Base-by-base conservation (phyloP, 345 rosid genomes). In the Acer negundo region DNA sequence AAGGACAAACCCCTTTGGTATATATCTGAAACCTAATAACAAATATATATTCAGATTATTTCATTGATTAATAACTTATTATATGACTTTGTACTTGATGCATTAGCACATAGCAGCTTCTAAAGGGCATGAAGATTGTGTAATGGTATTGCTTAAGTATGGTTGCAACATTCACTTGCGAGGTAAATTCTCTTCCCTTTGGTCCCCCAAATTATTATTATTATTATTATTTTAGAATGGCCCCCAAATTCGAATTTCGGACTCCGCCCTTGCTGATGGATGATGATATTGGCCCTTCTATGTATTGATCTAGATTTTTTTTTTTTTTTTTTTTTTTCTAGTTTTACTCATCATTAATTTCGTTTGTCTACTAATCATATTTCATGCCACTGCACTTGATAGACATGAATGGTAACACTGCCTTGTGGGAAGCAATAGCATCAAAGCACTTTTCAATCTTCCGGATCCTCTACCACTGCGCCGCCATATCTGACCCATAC, bases 1-100 rank as follows among this genome's bases (percentile, higher is more conserved):
- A 85, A 78, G 98, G 97, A 59, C 89, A 86, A 89, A 89, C 97
- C 44, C 94, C 95, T 31, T 79, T 94, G 94, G 97, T 94, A 83
- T 19, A 19, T 63, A 23, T 23, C 76, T 53, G 7, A 11, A 10
- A 4, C 23, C 22, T 17, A 72, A 15, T 6, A 40, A 19, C 53
- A 47, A 47, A 47, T 28, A 28, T 28, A 11, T 49, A 49, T 49
- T 11, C 16, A 49, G 55, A 49, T 15, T 49, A 49, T 49, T 35
- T 35, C 38, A 35, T 35, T 35, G 5, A 3, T 3, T 5, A 35
- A 5, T 35, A 35, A 35, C 8, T 61, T 10, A 28, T 80, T 40
- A 0, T 13, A 20, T 20, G 28, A 72, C 11, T 67, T 28, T 78
- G 13, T 35, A 35, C 38, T 6, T 74, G 66, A 69, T 74, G 70